phyloP scores from a whole-genome alignment of 2,329 filamentous ascomycete genomes.

The Orbilia javanica region DNA sequence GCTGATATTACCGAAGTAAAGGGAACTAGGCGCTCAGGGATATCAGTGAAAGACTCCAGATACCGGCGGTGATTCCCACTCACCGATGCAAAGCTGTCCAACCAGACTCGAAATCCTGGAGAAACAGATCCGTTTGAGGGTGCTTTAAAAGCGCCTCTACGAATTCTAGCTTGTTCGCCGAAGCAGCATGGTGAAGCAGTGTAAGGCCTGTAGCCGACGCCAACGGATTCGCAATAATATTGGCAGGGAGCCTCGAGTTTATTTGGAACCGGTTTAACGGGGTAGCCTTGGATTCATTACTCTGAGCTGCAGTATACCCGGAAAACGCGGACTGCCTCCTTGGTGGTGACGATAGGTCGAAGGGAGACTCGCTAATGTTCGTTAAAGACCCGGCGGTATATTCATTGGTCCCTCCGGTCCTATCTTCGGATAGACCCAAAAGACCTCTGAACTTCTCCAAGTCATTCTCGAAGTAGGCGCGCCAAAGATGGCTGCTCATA shows the following conservation, averaged over 20 bases:
- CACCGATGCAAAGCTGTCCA: constrained; percentile 91
- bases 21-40: constrained; percentile 52
- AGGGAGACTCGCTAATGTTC: constrained; percentile 69
- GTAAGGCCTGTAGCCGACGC: constrained; percentile 67
- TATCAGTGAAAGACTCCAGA: constrained; percentile 75
- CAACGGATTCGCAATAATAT: constrained; percentile 68
- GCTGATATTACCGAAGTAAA: constrained; percentile 62
- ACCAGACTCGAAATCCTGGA: constrained; percentile 88
- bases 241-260: constrained; percentile 84
- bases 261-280: constrained; percentile 75
- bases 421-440: constrained; percentile 68
- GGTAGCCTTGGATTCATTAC: constrained; percentile 62
- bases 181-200: constrained; percentile 83
- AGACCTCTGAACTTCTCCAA: constrained; percentile 93
- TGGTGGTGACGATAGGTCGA: constrained; percentile 63
- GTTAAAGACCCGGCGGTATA: constrained; percentile 71
- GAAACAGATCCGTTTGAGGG: constrained; percentile 84
- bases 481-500: constrained; percentile 98
- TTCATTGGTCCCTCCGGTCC: constrained; percentile 73
- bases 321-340: constrained; percentile 61
- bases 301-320: constrained; percentile 66
- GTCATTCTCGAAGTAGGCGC: constrained; percentile 96
- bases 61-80: constrained; percentile 74
- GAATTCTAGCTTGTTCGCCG: constrained; percentile 78
- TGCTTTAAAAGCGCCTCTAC: constrained; percentile 84